These are phyloP conservation scores for Lentinus brumalis DNA, from an alignment of 768 basidiomycete species.

Conservation along the genomic window DNA sequence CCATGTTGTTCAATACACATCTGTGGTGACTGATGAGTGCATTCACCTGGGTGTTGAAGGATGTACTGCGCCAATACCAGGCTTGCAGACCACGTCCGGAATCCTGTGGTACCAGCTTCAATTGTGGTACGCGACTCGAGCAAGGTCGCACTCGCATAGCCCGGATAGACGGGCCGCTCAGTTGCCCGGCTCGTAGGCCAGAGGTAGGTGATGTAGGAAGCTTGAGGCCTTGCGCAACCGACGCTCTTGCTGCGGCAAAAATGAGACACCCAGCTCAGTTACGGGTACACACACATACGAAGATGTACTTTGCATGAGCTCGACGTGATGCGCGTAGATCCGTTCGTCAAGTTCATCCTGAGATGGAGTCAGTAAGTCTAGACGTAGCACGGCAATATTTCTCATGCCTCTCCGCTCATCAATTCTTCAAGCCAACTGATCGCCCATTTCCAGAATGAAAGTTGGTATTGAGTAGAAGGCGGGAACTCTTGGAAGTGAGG, in stretches of 20 bases:
- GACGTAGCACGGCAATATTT: neutral
- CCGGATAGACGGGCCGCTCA: neutral
- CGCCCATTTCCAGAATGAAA: conserved; percentile 74
- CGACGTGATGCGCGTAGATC: conserved; percentile 65
- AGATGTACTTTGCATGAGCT: conserved; percentile 40
- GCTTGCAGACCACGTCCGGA: conserved; percentile 80
- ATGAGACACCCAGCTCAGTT: neutral
- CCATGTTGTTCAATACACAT: neutral
- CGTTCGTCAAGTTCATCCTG: conserved; percentile 66
- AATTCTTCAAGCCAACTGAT: conserved; percentile 55
- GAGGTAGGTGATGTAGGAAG: conserved; percentile 68
- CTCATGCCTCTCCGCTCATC: conserved; percentile 48
- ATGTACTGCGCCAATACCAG: conserved; percentile 66
- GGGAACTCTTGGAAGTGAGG: conserved; percentile 58
- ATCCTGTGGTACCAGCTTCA: conserved; percentile 76
- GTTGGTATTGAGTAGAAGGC: conserved; percentile 64
- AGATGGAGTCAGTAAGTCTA: conserved; percentile 6
- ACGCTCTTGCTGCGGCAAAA: neutral
- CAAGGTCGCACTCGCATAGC: conserved; percentile 54
- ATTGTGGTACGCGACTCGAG: conserved; percentile 75
- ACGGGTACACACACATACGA: conserved; percentile 29
- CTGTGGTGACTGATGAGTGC: neutral
- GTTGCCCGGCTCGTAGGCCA: conserved; percentile 40
- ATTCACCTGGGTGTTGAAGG: conserved; percentile 53
- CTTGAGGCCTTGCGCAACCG: conserved; percentile 39